Evolutionary conservation across 2,329 filamentous ascomycete genomes (phyloP), one percentile per base, ranked within the genome.

Genomic region (Incumbomyces delicatus): DNA sequence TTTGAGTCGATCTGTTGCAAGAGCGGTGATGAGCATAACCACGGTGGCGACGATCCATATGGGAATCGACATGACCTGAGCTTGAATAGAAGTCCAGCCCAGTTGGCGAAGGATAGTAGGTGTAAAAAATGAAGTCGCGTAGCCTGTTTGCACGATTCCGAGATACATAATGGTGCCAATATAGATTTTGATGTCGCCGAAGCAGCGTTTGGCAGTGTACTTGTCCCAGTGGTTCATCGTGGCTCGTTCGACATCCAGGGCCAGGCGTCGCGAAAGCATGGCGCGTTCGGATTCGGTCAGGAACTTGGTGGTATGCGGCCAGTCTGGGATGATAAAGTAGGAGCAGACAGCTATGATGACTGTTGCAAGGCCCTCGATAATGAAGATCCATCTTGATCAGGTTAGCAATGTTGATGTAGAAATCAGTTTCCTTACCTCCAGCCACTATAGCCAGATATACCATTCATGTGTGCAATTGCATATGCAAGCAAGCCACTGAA

Each of bases 381-480:
- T 65, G 53, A 66, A 65, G 34, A 65, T 63, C 60, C 61, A 65
- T 30, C 59, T 54, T 61, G 63, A 2, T 55, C 54, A 58, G 13
- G 22, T 43, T 33, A 32, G 39, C n/a, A 6, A 31, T 5, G 22
- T 27, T 8, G 30, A 11, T n/a, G 14, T 3, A 12, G n/a, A 6
- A 16, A 5, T 32, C n/a, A 5, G 22, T 43, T 14, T 27, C 4
- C 22, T 12, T 32, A 43, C 30, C 40, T 16, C 43, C 53, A 53
- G 14, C 45, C 49, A 11, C 14, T 20, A 30, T 52, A 48, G 10
- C 54, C 50, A 3, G 22, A 34, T 5, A 46, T 29, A 3, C 73
- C 73, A 41, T 72, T 66, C 69, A 76, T 74, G 58, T 71, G 67
- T 57, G 66, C 67, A 33, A 76, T 74, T 1, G 60, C 72, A 51